These are phyloP conservation scores for Neohortaea acidophila DNA, from an alignment of 495 filamentous ascomycete species.

Conservation along the genomic window DNA sequence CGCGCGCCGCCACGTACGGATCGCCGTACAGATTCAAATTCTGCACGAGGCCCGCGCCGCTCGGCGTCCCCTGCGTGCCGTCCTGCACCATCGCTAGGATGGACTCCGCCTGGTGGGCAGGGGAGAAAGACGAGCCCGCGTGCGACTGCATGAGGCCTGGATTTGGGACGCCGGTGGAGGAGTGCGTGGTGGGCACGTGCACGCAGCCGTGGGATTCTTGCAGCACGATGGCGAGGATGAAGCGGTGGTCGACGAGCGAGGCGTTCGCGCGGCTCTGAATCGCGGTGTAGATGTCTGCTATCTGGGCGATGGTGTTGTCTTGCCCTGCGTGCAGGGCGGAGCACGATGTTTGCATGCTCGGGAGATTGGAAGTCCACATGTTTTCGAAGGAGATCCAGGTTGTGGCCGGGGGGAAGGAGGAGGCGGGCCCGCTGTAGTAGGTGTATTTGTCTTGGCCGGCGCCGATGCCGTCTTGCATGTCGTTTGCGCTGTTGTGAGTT, in stretches of 20 bases:
- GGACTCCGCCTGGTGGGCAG: background rate
- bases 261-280: constrained; percentile 11
- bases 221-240: constrained; percentile 17
- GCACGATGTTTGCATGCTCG: constrained; percentile 26
- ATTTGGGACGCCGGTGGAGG: constrained; percentile 32
- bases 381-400: constrained; percentile 10
- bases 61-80: constrained; percentile 15
- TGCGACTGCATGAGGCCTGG: constrained; percentile 39
- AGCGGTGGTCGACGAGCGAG: constrained; percentile 15
- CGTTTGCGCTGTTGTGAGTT: constrained; percentile 10
- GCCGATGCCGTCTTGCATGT: constrained; percentile 16
- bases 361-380: constrained; percentile 26
- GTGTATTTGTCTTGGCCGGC: constrained; percentile 12
- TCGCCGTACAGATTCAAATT: constrained; percentile 9
- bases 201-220: constrained; percentile 17
- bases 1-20: constrained; percentile 9
- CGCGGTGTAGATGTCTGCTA: constrained; percentile 37
- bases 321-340: background rate
- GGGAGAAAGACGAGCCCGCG: constrained; percentile 1
- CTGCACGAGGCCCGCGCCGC: constrained; percentile 16
- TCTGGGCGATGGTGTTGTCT: constrained; percentile 53
- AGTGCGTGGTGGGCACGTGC: constrained; percentile 32
- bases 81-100: constrained; percentile 17
- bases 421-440: constrained; percentile 9
- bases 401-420: constrained; percentile 3